phyloP scores from a whole-genome alignment of 176 grass and related monocot genomes.

The Aegilops longissima region DNA sequence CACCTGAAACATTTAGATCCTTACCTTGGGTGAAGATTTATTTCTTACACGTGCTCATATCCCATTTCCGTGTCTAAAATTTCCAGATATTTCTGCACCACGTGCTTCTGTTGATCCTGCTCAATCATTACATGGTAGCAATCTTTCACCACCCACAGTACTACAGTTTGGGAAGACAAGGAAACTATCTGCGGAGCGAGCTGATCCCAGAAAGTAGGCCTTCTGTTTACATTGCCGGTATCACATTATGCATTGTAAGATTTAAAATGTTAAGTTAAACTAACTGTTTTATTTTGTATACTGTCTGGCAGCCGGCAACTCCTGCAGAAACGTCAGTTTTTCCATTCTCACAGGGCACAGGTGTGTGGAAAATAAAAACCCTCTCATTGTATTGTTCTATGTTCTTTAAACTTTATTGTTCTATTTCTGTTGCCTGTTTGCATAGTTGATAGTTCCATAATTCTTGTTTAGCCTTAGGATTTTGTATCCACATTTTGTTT shows the following conservation, averaged over 20 bases:
- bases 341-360: constrained; percentile 97
- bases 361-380: constrained; percentile 36
- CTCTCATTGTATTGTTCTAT: constrained; percentile 12
- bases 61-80: constrained; percentile 7
- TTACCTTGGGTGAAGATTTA: neutral
- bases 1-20: neutral
- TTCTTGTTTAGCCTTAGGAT: neutral
- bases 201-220: constrained; percentile 93
- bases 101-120: constrained; percentile 70
- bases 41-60: constrained; percentile 5
- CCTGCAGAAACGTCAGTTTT: constrained; percentile 91
- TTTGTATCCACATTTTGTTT: neutral
- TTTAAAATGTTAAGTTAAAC: constrained; percentile 27
- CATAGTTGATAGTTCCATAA: constrained; percentile 9
- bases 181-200: constrained; percentile 79
- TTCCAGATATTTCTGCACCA: constrained; percentile 48
- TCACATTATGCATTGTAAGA: neutral
- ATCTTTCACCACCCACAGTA: constrained; percentile 70
- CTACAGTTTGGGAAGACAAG: constrained; percentile 95
- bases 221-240: constrained; percentile 30
- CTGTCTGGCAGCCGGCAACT: constrained; percentile 74
- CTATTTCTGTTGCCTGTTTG: neutral
- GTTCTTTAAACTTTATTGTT: neutral
- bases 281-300: constrained; percentile 27
- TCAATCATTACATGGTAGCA: constrained; percentile 62